Evolutionary conservation across 179 eudicot species (phyloP), one percentile per base, ranked within the genome.

Genomic region (Heliamphora pulchella): DNA sequence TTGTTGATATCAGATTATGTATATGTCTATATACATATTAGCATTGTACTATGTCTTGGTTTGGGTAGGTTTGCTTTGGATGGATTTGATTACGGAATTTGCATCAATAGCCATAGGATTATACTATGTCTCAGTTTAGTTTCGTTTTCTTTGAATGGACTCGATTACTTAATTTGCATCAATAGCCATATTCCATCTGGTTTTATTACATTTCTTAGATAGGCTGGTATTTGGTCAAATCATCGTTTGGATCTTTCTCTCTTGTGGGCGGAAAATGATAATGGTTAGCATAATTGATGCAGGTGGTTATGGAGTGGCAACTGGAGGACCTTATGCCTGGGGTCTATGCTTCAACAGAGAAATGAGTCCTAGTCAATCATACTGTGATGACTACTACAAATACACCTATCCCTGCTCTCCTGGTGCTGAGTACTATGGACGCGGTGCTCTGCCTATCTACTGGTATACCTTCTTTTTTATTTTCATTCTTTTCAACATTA

Each of bases 241-340:
- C 8, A 18, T 4, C 71, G 31, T 39, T 66, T 39, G 47, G 71
- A 66, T 66, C 47, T 46, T 46, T 69, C 13, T 46, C 47, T 46
- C 31, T 69, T 14, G 14, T 44, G n/a, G 39, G n/a, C 3, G 1
- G 53, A n/a, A 74, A 59, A 58, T 47, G 18, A 44, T n/a, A n/a
- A 44, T n/a, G 22, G 6, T 59, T 8, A 9, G 8, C 15, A 1
- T 59, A 57, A 67, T 74, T 57, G 76, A 66, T 77, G 80, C 83
- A 93, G 98, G 98, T 83, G 98, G 98, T 81, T 92, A 92, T 87
- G 89, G 90, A 67, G 98, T 93, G 71, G 97, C 90, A 51, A 92
- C 94, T 1, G 98, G 98, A 53, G 98, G 98, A 81, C 97, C 97
- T 20, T 78, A 69, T 71, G 97, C 98, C 8, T 93, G 97, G 97